Evolutionary conservation across 1,139 yeast species (phyloP), one percentile per base, ranked within the genome.

Genomic region (Kodamaea derodonti): DNA sequence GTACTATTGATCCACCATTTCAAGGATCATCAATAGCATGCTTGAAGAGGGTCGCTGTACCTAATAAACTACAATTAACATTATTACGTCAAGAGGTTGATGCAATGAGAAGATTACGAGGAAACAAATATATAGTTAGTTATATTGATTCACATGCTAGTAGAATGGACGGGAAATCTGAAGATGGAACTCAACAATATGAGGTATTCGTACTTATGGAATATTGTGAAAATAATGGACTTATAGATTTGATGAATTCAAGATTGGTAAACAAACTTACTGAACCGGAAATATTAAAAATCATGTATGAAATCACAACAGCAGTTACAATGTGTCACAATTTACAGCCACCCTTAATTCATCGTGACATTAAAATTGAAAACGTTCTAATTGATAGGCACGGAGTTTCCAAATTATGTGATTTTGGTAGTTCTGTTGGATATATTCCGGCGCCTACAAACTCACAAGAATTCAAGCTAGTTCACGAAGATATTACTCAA

Each of bases 131-230:
- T 50, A 80, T 92, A 44, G 97, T 94, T 10, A 78, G 84, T 17
- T 94, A 92, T 54, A 85, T 84, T 42, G 98, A 94, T 60, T 86
- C 96, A 3, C 95, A 92, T 62, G 98, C 98, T 4, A 78, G 95
- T n/a, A 68, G 96, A 46, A 59, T 63, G 39, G 43, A 38, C 9
- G 30, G 17, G 22, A 33, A 39, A 45, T 31, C 37, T 37, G 27
- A 58, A 24, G 62, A 58, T 29, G 63, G 63, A 30, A 30, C 37
- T 5, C 72, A 65, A 32, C 82, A 78, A 33, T 92, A 86, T 55
- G 98, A 92, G 60, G 97, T 94, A 34, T 78, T 90, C 43, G 69
- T 92, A 23, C 67, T 92, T 42, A 92, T 92, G 98, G 98, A 92
- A 56, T 80, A 82, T 53, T 92, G 98, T 54, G 72, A 81, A 9